Base-by-base conservation (phyloP, 768 basidiomycete species). In the Hebeloma cylindrosporum region DNA sequence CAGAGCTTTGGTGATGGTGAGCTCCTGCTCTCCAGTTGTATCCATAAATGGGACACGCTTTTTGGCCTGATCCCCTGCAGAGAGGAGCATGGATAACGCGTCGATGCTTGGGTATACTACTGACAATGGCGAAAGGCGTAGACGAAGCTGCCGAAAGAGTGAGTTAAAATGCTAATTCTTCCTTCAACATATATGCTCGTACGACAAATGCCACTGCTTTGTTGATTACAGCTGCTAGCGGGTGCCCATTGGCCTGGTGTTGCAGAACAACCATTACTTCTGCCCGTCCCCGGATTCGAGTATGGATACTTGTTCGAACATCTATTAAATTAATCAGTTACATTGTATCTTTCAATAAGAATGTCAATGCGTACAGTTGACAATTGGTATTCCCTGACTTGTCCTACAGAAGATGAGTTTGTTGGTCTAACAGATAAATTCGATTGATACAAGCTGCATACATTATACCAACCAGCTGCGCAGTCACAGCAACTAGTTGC, bases 391-490 rank as follows among this genome's bases (percentile, higher is more conserved):
- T 63, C 21, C 58, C 61, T 3, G 52, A 40, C 10, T 57, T 40
- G 36, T 48, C 54, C 52, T 50, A n/a, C n/a, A n/a, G 20, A 16
- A n/a, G 1, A 46, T 6, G 9, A 9, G 6, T 28, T 26, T 14
- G 35, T 14, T 11, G 11, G 21, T 28, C 31, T 3, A 39, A 45
- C 26, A 50, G 39, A 7, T 25, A 6, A 14, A 39, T 16, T 7
- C 29, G 34, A 18, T n/a, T n/a, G n/a, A n/a, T n/a, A n/a, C n/a
- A n/a, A n/a, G n/a, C n/a, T n/a, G n/a, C n/a, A n/a, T n/a, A 58
- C 63, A 39, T 59, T 60, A 36, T 54, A 63, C 50, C 55, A 61
- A 26, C 60, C 60, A 7, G 60, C 59, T 13, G 59, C 54, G 35
- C 61, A 63, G 13, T 43, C 16, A 36, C 63, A 65, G 43, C 62